These are phyloP conservation scores for Bretschneidera sinensis DNA, from an alignment of 345 rosid species.

Conservation along the genomic window DNA sequence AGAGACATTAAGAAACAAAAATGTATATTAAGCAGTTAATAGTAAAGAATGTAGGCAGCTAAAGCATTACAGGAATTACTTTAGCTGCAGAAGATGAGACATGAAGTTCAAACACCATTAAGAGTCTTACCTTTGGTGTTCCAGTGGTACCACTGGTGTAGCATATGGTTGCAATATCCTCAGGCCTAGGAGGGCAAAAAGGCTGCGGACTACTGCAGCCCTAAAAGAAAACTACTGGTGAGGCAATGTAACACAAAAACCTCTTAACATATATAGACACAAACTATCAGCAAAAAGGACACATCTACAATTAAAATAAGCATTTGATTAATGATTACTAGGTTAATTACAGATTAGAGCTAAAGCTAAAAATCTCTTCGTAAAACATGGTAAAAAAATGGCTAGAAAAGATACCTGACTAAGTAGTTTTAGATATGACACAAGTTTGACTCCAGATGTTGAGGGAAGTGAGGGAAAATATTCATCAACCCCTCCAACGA, in stretches of 20 bases:
- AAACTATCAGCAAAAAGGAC: conserved; percentile 5
- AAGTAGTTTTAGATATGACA: conserved; percentile 54
- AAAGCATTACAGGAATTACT: conserved; percentile 10
- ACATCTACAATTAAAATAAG: background rate
- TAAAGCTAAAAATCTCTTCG: background rate
- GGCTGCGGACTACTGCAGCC: conserved; percentile 69
- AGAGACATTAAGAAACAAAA: conserved; percentile 17
- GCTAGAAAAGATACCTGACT: conserved; percentile 39
- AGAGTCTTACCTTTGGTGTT: conserved; percentile 68
- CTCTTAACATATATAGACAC: conserved; percentile 4
- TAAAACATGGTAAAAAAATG: background rate
- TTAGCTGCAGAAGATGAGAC: conserved; percentile 19
- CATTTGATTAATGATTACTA: background rate
- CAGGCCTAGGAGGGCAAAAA: conserved; percentile 70
- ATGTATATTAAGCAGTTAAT: conserved; percentile 7
- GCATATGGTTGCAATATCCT: conserved; percentile 88
- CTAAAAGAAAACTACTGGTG: conserved; percentile 40
- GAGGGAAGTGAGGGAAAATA: conserved; percentile 66
- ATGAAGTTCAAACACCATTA: conserved; percentile 7
- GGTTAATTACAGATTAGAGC: background rate
- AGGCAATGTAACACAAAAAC: conserved; percentile 15
- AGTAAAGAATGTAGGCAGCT: background rate
- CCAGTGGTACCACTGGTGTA: conserved; percentile 99
- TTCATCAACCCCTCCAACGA: conserved; percentile 74
- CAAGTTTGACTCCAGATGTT: conserved; percentile 47